Evolutionary conservation across 805 yeast genomes (phyloP).

Genomic region (Danielia oregonensis): DNA sequence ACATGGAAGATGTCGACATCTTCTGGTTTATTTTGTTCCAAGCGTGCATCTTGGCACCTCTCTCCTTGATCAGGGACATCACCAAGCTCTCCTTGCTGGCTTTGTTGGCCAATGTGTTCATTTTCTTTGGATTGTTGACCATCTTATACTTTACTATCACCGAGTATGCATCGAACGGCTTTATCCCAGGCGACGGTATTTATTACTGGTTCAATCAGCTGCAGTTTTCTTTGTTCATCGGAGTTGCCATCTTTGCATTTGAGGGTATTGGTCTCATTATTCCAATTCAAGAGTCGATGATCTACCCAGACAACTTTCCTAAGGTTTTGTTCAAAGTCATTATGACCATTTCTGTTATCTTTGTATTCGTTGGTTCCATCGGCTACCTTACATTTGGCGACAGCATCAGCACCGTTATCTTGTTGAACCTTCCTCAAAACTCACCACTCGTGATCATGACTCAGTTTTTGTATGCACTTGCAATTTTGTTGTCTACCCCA

Average conservation of each 20-base stretch:
- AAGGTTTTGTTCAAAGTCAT: slow-evolving; percentile 59
- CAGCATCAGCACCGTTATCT: slow-evolving; percentile 60
- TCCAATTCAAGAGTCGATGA: slow-evolving; percentile 82
- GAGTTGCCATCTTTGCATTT: slow-evolving; percentile 84
- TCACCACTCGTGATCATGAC: slow-evolving; percentile 58
- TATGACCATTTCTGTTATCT: slow-evolving; percentile 55
- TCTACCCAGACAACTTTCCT: slow-evolving; percentile 69
- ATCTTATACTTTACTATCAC: slow-evolving; percentile 52
- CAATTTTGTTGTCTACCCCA: slow-evolving; percentile 77
- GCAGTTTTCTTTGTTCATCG: slow-evolving; percentile 69
- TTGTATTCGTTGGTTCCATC: slow-evolving; percentile 59
- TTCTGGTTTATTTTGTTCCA: slow-evolving; percentile 51
- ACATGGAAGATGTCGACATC: slow-evolving; percentile 35
- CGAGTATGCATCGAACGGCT: slow-evolving; percentile 42
- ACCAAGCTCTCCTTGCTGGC: slow-evolving; percentile 73
- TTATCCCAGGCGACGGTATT: slow-evolving; percentile 45
- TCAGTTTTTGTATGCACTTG: slow-evolving; percentile 69
- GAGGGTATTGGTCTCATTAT: slow-evolving; percentile 82
- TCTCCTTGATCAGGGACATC: slow-evolving; percentile 71
- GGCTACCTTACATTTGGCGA: slow-evolving; percentile 73
- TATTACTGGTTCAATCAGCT: slow-evolving; percentile 48
- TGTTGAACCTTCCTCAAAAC: slow-evolving; percentile 67
- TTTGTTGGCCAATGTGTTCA: slow-evolving; percentile 65
- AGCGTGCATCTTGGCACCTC: slow-evolving; percentile 57
- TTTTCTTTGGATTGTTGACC: slow-evolving; percentile 60